A percentile compares a stretch with the other conserved stretches of the same genome.
Evolutionary conservation across 345 rosid genomes (phyloP).

Genomic region (Sisymbrium irio): DNA sequence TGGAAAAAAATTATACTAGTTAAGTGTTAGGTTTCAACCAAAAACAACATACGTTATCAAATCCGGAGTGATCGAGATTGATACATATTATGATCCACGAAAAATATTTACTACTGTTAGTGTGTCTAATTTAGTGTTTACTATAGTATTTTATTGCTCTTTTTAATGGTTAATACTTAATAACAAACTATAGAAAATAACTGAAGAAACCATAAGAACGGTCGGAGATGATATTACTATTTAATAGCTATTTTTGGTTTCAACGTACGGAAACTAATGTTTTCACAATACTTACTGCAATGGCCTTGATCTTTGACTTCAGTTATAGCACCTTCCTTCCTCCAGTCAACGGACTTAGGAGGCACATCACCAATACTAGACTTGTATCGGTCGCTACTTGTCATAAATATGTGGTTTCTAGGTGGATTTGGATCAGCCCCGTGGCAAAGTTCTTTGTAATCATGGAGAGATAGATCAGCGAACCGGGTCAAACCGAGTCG

Average conservation of each 20-base stretch:
- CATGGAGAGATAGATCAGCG: constrained; percentile 61
- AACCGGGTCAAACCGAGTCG: constrained; percentile 55
- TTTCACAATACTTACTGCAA: constrained; percentile 46
- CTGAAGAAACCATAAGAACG: too few species aligned
- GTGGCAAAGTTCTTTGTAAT: constrained; percentile 40
- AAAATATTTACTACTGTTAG: too few species aligned
- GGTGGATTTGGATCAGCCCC: constrained; percentile 40
- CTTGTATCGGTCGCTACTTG: constrained; percentile 32
- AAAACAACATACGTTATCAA: background rate
- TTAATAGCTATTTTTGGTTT: too few species aligned
- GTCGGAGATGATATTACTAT: too few species aligned
- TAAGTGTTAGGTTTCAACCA: background rate
- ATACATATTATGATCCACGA: too few species aligned
- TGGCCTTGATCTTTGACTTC: constrained; percentile 76
- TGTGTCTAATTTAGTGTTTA: too few species aligned
- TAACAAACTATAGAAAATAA: too few species aligned
- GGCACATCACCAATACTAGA: constrained; percentile 34
- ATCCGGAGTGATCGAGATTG: too few species aligned
- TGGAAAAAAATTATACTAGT: background rate
- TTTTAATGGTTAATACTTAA: too few species aligned
- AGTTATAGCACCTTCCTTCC: constrained; percentile 67
- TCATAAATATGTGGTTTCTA: constrained; percentile 8
- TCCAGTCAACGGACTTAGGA: constrained; percentile 79
- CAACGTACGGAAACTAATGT: too few species aligned
- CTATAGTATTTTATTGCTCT: too few species aligned